phyloP scores from a whole-genome alignment of 2,329 filamentous ascomycete genomes.

The Sclerotinia nivalis region DNA sequence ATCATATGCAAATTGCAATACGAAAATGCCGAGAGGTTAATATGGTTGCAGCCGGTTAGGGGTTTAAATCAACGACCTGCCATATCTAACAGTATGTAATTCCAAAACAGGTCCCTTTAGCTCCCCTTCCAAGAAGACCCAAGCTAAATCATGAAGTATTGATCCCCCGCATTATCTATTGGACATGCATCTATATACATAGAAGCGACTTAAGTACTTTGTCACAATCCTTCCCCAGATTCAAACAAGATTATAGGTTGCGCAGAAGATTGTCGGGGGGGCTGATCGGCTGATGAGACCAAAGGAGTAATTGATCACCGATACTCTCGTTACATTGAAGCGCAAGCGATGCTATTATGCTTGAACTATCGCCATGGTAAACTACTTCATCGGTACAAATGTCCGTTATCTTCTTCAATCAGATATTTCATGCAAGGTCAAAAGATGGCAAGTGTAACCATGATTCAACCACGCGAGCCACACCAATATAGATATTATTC shows the following conservation, averaged over 20 bases:
- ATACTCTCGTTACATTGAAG: conserved; percentile 5
- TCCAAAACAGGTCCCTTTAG: neutral
- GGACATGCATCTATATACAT: neutral
- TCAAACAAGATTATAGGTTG: conserved; percentile 1
- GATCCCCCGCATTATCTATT: conserved; percentile 7
- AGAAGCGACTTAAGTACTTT: neutral
- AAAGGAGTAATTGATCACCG: conserved; percentile 16
- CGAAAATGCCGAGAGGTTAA: neutral
- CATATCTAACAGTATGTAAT: neutral
- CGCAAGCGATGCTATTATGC: neutral
- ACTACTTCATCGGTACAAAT: conserved; percentile 11
- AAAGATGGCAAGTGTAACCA: conserved; percentile 10
- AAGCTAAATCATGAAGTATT: neutral
- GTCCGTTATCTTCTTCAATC: conserved; percentile 6
- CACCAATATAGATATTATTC: neutral
- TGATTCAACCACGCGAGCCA: conserved; percentile 14
- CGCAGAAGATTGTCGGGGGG: conserved; percentile 14
- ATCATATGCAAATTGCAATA: neutral
- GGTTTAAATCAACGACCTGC: conserved; percentile 10
- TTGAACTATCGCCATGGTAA: neutral
- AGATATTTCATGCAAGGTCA: conserved; percentile 4
- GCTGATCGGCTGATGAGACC: conserved; percentile 16
- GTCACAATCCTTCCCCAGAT: neutral
- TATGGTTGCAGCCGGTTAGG: neutral
- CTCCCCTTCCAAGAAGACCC: neutral